A percentile compares a stretch with the other conserved stretches of the same genome.
These are phyloP conservation scores for Takashimella tepidaria DNA, from an alignment of 1,284 basidiomycete genomes.

Conservation along the genomic window DNA sequence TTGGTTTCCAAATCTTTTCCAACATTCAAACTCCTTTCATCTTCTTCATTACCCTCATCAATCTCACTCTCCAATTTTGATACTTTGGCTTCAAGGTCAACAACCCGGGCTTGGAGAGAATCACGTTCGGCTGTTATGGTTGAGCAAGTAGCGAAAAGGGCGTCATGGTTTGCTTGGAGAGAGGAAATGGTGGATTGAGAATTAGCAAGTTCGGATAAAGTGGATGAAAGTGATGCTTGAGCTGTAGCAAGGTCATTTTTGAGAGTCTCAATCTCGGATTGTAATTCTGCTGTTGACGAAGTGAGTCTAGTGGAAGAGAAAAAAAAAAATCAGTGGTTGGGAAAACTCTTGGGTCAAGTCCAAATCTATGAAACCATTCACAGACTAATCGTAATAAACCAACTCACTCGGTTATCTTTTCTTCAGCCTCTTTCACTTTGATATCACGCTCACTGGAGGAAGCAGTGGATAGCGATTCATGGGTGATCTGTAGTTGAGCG, in stretches of 20 bases:
- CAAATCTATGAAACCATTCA: too few relatives aligned
- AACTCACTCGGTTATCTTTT: constrained; percentile 13
- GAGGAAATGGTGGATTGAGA: not conserved
- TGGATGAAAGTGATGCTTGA: not conserved
- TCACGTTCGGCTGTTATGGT: constrained; percentile 15
- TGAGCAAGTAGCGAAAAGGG: not conserved
- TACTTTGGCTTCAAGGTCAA: constrained; percentile 11
- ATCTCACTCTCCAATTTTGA: constrained; percentile 20
- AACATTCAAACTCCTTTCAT: constrained; percentile 19
- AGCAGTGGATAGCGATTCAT: too few relatives aligned
- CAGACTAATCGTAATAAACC: too few relatives aligned
- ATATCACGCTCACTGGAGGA: not conserved
- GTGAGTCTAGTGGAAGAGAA: too few relatives aligned
- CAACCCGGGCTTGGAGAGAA: constrained; percentile 10
- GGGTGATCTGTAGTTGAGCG: too few relatives aligned
- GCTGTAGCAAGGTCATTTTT: not conserved
- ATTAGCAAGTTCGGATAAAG: not conserved
- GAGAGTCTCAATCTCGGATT: not conserved
- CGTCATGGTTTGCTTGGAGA: not conserved
- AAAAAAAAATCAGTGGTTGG: too few relatives aligned
- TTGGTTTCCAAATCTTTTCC: constrained; percentile 8
- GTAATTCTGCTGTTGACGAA: too few relatives aligned
- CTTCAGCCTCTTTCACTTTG: constrained; percentile 5
- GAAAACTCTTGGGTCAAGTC: too few relatives aligned
- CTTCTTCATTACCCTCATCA: constrained; percentile 23